phyloP scores from a whole-genome alignment of 2,329 filamentous ascomycete genomes.

The Epichloe aotearoae region DNA sequence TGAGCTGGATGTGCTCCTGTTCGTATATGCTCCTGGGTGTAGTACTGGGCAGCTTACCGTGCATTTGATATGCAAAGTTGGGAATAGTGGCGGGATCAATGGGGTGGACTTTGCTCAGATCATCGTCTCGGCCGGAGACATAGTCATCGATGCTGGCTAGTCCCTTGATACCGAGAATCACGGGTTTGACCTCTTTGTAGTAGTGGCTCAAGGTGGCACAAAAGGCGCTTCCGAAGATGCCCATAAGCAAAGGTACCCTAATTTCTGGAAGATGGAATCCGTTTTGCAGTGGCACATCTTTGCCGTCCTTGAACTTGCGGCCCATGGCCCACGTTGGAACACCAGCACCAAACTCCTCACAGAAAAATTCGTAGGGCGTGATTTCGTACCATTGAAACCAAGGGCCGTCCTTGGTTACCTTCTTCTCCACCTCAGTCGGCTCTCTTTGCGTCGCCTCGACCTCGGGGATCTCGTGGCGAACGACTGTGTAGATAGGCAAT shows the following conservation, averaged over 20 bases:
- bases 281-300: conserved; percentile 36
- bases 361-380: conserved; percentile 90
- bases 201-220: conserved; percentile 94
- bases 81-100: conserved; percentile 86
- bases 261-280: conserved; percentile 69
- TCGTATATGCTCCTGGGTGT: conserved; percentile 67
- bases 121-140: conserved; percentile 69
- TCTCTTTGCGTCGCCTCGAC: conserved; percentile 26
- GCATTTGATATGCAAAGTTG: conserved; percentile 78
- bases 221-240: conserved; percentile 94
- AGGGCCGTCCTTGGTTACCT: conserved; percentile 48
- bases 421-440: conserved; percentile 21
- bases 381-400: conserved; percentile 99
- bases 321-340: conserved; percentile 94
- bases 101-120: conserved; percentile 83
- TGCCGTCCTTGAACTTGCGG: conserved; percentile 62
- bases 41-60: conserved; percentile 57
- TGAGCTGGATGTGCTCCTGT: conserved; percentile 61
- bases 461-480: conserved; percentile 81
- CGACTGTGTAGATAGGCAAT: conserved; percentile 88
- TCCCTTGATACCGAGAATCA: conserved; percentile 61
- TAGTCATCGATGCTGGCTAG: conserved; percentile 68
- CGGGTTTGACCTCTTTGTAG: conserved; percentile 81
- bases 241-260: conserved; percentile 71
- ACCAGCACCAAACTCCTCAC: conserved; percentile 79